Evolutionary conservation across 2,329 filamentous ascomycete genomes (phyloP), one percentile per base, ranked within the genome.

Genomic region (Hypoxylon sp.): DNA sequence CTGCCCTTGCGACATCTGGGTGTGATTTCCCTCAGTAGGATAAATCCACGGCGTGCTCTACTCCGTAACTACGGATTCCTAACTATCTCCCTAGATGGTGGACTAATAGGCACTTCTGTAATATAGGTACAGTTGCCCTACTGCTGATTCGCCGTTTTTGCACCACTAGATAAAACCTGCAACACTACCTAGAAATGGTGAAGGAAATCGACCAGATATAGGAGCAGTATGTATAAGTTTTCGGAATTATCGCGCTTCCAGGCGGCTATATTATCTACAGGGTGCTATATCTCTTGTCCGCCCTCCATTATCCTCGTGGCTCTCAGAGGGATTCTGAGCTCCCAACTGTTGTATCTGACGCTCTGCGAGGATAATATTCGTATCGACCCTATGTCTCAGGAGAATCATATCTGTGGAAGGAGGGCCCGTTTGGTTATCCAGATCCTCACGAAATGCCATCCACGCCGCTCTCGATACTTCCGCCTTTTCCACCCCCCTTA

Each of bases 291-390:
- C 16, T 40, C 36, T 40, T 18, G 36, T 18, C 36, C 36, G n/a
- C 2, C 2, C 16, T 9, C 36, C 36, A 6, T 14, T 4, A 36
- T n/a, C 32, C 14, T 36, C 32, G 12, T 16, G 32, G 12, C 12
- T 6, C n/a, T 14, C 32, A 40, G 6, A 2, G 3, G 7, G n/a
- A 16, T 9, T 18, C 36, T 20, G 16, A 9, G 36, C 16, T 40
- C 20, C 36, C 36, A 8, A 18, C 26, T 12, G n/a, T 16, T 51
- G 9, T 18, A 51, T 11, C 48, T 22, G 42, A 6, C 28, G 56
- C 16, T 64, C 65, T 2, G 61, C 53, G 9, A 61, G 61, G 2
- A 62, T 36, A 5, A 59, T 12, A n/a, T 44, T 26, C 7, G 65
- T 68, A 2, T 50, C 46, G 24, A 50, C 50, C 50, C 62, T 65